phyloP scores from a whole-genome alignment of 139 green algal genomes.

The Zygnema circumcarinatum region DNA sequence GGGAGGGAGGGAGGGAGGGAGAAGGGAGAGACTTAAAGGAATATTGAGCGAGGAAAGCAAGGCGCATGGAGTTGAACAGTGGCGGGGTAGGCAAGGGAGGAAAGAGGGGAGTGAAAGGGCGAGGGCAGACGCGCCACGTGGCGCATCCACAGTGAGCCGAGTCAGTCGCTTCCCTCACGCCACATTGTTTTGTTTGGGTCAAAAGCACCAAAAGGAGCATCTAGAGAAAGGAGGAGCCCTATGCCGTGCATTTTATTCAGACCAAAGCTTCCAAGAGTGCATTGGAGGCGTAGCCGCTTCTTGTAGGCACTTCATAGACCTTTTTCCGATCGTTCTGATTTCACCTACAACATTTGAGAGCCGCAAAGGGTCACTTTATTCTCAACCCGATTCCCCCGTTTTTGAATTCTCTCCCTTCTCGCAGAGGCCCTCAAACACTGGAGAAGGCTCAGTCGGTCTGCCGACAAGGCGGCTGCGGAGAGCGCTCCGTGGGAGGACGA shows the following conservation, averaged over 20 bases:
- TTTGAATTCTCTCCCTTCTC: not conserved
- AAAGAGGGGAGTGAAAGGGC: too few relatives aligned
- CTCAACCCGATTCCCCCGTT: not conserved
- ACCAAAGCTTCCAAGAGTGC: too few relatives aligned
- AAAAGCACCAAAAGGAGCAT: too few relatives aligned
- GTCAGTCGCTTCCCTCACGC: too few relatives aligned
- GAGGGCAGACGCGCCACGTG: not conserved
- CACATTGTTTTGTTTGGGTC: too few relatives aligned
- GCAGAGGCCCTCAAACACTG: not conserved
- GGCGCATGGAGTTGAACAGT: slow-evolving; percentile 12
- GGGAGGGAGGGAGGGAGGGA: not conserved
- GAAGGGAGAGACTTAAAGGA: not conserved
- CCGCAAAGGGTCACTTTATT: not conserved
- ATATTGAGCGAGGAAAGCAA: too few relatives aligned
- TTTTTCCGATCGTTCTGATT: not conserved
- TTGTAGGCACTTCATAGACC: too few relatives aligned
- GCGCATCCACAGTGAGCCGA: not conserved
- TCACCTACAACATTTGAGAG: not conserved
- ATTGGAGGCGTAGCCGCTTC: too few relatives aligned
- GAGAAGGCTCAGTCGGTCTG: not conserved
- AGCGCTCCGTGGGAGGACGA: slow-evolving; percentile 19
- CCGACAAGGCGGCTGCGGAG: not conserved
- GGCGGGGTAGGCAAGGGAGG: too few relatives aligned
- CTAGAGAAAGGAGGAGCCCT: too few relatives aligned
- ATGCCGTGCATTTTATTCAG: too few relatives aligned